Percentiles rank a stretch among this genome's conserved stretches.
These are phyloP conservation scores for Gyrodon lividus DNA, from an alignment of 768 basidiomycete genomes.

Conservation along the genomic window DNA sequence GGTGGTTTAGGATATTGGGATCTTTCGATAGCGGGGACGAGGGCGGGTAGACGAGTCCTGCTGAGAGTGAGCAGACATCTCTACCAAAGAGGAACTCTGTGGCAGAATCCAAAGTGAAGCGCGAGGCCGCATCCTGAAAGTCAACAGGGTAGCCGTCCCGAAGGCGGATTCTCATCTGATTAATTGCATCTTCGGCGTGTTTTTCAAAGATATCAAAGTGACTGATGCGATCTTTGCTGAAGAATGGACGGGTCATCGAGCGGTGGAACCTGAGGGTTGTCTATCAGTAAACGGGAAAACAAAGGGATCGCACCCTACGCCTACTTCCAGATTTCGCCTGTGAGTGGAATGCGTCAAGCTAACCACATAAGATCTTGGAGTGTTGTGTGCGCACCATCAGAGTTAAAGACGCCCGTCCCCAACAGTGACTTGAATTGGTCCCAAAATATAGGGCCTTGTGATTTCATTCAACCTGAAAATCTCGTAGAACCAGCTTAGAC, in stretches of 20 bases:
- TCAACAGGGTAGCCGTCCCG: constrained; percentile 40
- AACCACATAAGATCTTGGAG: not conserved
- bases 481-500: not conserved
- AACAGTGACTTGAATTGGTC: constrained; percentile 29
- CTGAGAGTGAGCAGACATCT: constrained; percentile 36
- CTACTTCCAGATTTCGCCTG: constrained; percentile 41
- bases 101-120: constrained; percentile 58
- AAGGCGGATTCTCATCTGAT: constrained; percentile 33
- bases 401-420: constrained; percentile 42
- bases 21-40: constrained; percentile 22
- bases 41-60: constrained; percentile 37
- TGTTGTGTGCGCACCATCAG: constrained; percentile 30
- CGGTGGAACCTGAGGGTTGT: constrained; percentile 37
- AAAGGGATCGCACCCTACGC: not conserved
- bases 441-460: constrained; percentile 21
- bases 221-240: constrained; percentile 37
- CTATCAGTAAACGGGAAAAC: not conserved
- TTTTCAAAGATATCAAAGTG: constrained; percentile 42
- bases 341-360: not conserved
- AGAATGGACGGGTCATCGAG: constrained; percentile 43
- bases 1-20: constrained; percentile 25
- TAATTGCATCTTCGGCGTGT: constrained; percentile 34
- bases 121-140: constrained; percentile 41
- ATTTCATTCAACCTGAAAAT: constrained; percentile 1
- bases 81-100: constrained; percentile 56